Base-by-base conservation (phyloP, 73 alveolate genomes). In the Strombidium stylifer region DNA sequence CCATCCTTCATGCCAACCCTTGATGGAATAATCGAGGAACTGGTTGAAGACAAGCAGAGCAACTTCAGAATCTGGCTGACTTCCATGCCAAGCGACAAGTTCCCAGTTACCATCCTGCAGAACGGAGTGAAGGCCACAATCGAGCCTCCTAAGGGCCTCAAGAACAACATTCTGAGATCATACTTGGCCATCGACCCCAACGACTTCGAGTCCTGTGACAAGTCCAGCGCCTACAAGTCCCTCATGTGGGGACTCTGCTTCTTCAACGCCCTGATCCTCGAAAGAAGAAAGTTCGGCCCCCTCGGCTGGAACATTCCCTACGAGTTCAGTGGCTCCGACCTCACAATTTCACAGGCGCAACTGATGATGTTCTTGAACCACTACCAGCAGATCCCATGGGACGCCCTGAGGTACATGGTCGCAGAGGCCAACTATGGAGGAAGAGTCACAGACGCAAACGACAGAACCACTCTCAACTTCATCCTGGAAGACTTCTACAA, bases 361-460 rank as follows among this genome's bases (percentile, higher is more conserved):
- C 75, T 90, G 53, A 51, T 69, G 71, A 90, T 85, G 90, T 77
- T 80, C 72, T 67, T 87, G 59, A 85, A 85, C 73, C 76, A 85
- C 68, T 94, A 82, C 65, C 97, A 94, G 44, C 93, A 93, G 48
- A 93, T 96, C 25, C 99, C 99, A 12, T 97, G 90, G 84, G 99
- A 95, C 4, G 99, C 99, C n/a, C 73, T 97, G 82, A 87, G 85
- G 58, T 97, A 97, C 85, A 97, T 97, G 99, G 99, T 91, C 45
- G 98, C 99, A 21, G 99, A 97, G 78, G 99, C 99, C 37, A 97
- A 97, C 82, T 97, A 97, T 77, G 99, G 99, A 18, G 99, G 99
- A 35, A 92, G 99, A 75, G 99, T 97, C n/a, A 97, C 99, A 21
- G 99, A 97, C 85, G 97, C 98, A 19, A 96, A 91, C 90, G 99